Evolutionary conservation across 371 early-diverging fungal species (phyloP).

Genomic region (Zychaea mexicana): DNA sequence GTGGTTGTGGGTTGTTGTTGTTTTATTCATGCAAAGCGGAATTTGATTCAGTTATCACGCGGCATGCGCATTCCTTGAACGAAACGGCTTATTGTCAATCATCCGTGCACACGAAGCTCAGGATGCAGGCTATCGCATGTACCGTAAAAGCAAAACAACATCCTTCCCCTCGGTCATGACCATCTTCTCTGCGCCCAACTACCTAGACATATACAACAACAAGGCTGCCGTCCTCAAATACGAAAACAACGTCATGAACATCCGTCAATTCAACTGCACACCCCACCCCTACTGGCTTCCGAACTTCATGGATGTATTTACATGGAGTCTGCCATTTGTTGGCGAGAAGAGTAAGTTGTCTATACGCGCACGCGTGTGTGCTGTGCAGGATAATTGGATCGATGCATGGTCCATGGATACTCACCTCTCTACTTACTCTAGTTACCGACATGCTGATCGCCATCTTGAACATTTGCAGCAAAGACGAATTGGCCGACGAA

Average conservation of each 20-base stretch:
- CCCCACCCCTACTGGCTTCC: conserved; percentile 98
- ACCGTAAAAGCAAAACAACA: conserved; percentile 88
- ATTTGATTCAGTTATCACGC: conserved; percentile 75
- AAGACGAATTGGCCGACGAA: conserved; percentile 69
- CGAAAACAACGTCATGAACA: conserved; percentile 97
- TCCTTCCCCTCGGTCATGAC: conserved; percentile 97
- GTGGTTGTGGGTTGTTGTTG: neutral
- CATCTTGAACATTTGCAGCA: conserved; percentile 89
- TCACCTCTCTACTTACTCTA: conserved; percentile 23
- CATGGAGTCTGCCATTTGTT: conserved; percentile 98
- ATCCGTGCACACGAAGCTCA: conserved; percentile 99
- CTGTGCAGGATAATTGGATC: no score
- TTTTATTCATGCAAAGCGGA: neutral
- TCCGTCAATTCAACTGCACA: conserved; percentile 83
- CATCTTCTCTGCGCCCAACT: conserved; percentile 97
- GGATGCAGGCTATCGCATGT: conserved; percentile 97
- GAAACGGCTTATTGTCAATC: conserved; percentile 90
- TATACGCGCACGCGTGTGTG: neutral
- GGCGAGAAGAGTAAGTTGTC: conserved; percentile 88
- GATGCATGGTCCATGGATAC: neutral
- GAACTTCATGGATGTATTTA: conserved; percentile 97
- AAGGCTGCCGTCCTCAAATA: conserved; percentile 97
- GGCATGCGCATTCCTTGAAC: conserved; percentile 90
- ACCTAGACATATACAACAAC: conserved; percentile 97
- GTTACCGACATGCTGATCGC: conserved; percentile 95